Evolutionary conservation across 805 yeast genomes (phyloP).

Genomic region (Nakazawaea holstii): DNA sequence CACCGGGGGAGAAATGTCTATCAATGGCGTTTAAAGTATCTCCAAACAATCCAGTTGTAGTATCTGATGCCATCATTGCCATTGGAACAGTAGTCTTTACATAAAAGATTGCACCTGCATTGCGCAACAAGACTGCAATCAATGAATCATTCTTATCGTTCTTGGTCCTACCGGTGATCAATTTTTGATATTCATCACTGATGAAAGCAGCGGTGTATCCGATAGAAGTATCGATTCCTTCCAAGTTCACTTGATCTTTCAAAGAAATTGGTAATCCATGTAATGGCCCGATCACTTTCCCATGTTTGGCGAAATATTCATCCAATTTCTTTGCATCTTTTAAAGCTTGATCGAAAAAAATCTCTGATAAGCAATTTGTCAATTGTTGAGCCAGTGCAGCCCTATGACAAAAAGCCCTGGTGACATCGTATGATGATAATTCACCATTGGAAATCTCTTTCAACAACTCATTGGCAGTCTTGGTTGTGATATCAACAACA

Average conservation of each 20-base stretch:
- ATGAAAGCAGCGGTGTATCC: conserved; percentile 23
- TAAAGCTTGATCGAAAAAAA: conserved; percentile 19
- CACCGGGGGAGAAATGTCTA: conserved; percentile 51
- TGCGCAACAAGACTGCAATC: conserved; percentile 16
- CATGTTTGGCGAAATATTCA: conserved; percentile 11
- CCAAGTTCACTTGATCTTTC: conserved; percentile 40
- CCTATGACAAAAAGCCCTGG: conserved; percentile 22
- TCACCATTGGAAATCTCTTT: conserved; percentile 12
- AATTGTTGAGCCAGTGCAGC: conserved; percentile 24
- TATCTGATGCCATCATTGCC: conserved; percentile 56
- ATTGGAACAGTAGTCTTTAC: conserved; percentile 53
- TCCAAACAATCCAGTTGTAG: conserved; percentile 46
- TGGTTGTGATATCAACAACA: conserved; percentile 19
- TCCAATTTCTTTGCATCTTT: conserved; percentile 18
- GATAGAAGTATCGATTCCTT: conserved; percentile 26
- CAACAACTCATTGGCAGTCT: conserved; percentile 15
- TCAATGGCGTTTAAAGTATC: conserved; percentile 46
- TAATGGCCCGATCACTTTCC: conserved; percentile 17
- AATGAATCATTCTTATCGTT: conserved; percentile 9
- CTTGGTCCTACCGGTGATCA: conserved; percentile 11
- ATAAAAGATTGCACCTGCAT: conserved; percentile 35
- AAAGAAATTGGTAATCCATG: conserved; percentile 39
- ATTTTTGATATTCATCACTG: conserved; percentile 21
- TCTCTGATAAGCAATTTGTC: conserved; percentile 20
- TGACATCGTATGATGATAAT: conserved; percentile 16